These are phyloP conservation scores for Neurospora sp. DNA, from an alignment of 2,329 filamentous ascomycete species.

Conservation along the genomic window DNA sequence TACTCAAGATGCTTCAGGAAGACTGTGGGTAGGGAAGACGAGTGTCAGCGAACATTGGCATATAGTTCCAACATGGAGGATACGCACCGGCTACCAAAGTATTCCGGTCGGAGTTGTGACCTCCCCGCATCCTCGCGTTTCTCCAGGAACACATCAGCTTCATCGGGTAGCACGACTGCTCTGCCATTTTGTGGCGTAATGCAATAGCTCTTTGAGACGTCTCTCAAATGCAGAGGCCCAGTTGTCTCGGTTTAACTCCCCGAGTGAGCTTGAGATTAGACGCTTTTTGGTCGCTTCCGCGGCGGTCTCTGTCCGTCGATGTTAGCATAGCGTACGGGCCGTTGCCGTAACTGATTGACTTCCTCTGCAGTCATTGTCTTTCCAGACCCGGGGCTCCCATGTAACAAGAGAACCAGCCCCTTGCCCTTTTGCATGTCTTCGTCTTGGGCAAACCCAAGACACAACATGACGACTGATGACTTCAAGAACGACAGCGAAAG, in stretches of 20 bases:
- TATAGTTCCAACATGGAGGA: neutral
- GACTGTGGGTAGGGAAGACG: constrained; percentile 10
- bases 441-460: constrained; percentile 12
- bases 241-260: constrained; percentile 1
- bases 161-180: constrained; percentile 63
- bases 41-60: neutral
- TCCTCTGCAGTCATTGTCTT: constrained; percentile 27
- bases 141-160: constrained; percentile 38
- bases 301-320: constrained; percentile 17
- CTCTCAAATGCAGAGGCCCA: constrained; percentile 12
- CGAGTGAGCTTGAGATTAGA: neutral
- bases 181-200: constrained; percentile 42
- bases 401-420: constrained; percentile 27
- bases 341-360: no score
- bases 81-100: constrained; percentile 13
- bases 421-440: constrained; percentile 26
- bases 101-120: constrained; percentile 8
- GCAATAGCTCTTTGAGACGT: constrained; percentile 18
- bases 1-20: constrained; percentile 33
- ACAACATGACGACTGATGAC: neutral
- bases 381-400: constrained; percentile 27
- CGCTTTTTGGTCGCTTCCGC: constrained; percentile 19
- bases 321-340: no score
- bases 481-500: neutral
- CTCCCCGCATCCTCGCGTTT: constrained; percentile 12